Base-by-base conservation (phyloP, 192 early-diverging fungal genomes). In the Entomortierella lignicola region DNA sequence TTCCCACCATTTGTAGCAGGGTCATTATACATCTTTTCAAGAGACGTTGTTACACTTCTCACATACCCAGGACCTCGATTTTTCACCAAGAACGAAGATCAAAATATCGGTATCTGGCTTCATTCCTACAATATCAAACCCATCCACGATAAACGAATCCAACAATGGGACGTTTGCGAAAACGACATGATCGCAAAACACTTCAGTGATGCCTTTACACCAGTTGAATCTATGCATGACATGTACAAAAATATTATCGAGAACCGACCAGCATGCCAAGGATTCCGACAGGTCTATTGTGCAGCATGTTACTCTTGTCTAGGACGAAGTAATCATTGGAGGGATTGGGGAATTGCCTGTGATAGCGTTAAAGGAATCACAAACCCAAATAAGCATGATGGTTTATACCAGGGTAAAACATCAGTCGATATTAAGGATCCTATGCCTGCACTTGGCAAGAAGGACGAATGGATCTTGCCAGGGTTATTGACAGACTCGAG, bases 161-260 rank as follows among this genome's bases (percentile, higher is more conserved):
- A 89, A 52, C 86, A 89, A 32, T 83, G 83, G 70, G 85, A 89
- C 64, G 88, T 86, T 17, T 89, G 88, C 54, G 88, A 89, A 55
- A 79, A 89, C 48, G 88, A 89, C 52, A 85, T 89, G 88, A 86
- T 89, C 69, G 88, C 84, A 13, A 89, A 89, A 47, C 88, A 86
- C 61, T 89, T 89, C 55, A 82, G 81, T 52, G 86, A 86, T 39
- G 39, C 58, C 29, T 86, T 80, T 54, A 57, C 55, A 4, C 67
- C 67, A 31, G 63, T 68, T 25, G 83, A 83, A 37, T 83, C 82
- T 4, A 89, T 89, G 88, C 72, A 85, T 41, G 82, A 84, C 15
- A 89, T 89, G 85, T 79, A 86, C 32, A 79, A 81, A 26, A 89
- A 89, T 63, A 43, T 89, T 13, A 37, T 63, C 2, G 81, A 83